These are phyloP conservation scores for Reutealis trisperma DNA, from an alignment of 345 rosid species.

Conservation along the genomic window DNA sequence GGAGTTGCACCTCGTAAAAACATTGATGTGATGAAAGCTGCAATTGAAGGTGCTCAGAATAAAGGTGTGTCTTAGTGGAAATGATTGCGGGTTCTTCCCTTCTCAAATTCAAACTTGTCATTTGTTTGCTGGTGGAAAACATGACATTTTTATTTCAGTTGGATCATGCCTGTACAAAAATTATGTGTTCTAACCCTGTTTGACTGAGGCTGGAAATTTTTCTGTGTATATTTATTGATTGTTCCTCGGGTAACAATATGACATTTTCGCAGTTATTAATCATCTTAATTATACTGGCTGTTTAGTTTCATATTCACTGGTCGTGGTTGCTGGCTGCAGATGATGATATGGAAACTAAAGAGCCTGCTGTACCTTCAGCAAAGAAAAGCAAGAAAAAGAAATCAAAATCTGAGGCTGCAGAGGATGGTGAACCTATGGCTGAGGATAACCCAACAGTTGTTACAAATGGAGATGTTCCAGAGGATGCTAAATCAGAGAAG, in stretches of 20 bases:
- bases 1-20: conserved; percentile 96
- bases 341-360: conserved; percentile 51
- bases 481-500: conserved; percentile 53
- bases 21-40: conserved; percentile 91
- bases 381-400: conserved; percentile 71
- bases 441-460: conserved; percentile 32
- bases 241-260: neutral
- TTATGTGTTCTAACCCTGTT: too few relatives aligned
- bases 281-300: neutral
- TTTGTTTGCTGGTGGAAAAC: neutral
- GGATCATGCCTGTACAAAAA: neutral
- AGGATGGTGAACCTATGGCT: conserved; percentile 39
- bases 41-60: conserved; percentile 47
- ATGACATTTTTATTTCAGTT: neutral
- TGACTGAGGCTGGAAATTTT: neutral
- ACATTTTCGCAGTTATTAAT: neutral
- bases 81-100: too few relatives aligned
- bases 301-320: neutral
- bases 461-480: conserved; percentile 39
- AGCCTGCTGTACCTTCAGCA: conserved; percentile 41
- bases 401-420: conserved; percentile 38
- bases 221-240: neutral
- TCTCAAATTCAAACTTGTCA: neutral
- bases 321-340: conserved; percentile 23
- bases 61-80: conserved; percentile 44